phyloP scores from a whole-genome alignment of 2,329 filamentous ascomycete species.

The Cladosporium austrohemisphaericum region DNA sequence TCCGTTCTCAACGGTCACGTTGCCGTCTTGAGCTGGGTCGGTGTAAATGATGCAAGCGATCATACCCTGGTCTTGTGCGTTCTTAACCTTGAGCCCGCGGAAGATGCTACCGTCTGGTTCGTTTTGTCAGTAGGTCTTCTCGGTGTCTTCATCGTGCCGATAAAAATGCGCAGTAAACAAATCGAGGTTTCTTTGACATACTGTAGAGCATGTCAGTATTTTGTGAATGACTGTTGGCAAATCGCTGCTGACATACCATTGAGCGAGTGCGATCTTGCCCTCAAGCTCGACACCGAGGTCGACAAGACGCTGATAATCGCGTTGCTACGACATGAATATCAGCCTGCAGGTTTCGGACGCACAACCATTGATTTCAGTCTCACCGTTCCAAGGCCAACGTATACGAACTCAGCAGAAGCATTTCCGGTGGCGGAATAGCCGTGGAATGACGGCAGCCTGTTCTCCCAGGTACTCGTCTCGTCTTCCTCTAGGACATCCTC shows the following conservation, averaged over 20 bases:
- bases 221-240: constrained; percentile 32
- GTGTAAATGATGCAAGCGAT: constrained; percentile 45
- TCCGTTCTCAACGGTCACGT: constrained; percentile 46
- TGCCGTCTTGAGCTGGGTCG: constrained; percentile 46
- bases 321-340: background rate
- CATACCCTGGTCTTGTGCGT: constrained; percentile 40
- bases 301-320: constrained; percentile 23
- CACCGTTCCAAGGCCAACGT: constrained; percentile 38
- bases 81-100: constrained; percentile 48
- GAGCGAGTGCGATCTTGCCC: constrained; percentile 48
- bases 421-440: constrained; percentile 47
- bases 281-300: constrained; percentile 42
- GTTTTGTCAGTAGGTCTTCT: background rate
- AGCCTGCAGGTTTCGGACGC: background rate
- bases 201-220: background rate
- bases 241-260: constrained; percentile 35
- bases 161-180: too few relatives aligned
- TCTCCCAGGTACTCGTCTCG: constrained; percentile 20
- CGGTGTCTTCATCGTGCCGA: too few relatives aligned
- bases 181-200: background rate
- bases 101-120: constrained; percentile 18
- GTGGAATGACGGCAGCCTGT: constrained; percentile 41
- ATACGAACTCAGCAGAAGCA: constrained; percentile 45
- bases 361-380: background rate
- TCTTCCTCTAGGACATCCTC: constrained; percentile 27